Conservation (phyloP, 345 rosid genomes). For the Rhodomyrtus tomentosa region DNA sequence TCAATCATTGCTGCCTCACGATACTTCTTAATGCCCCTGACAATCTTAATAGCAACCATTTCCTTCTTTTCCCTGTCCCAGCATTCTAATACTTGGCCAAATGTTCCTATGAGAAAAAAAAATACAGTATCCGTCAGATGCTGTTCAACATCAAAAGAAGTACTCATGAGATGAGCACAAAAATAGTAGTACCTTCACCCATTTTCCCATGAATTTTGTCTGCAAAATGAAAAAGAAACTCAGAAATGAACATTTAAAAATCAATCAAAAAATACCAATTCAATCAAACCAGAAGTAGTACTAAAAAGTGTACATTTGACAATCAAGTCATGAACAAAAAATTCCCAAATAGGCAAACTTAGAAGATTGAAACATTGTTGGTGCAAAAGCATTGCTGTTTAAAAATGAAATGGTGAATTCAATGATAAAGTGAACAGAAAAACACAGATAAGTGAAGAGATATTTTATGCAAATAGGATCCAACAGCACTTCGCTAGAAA, state of each 20-base stretch:
- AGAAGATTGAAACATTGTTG: background rate
- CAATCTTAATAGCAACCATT: conserved; percentile 88
- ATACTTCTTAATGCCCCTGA: conserved; percentile 78
- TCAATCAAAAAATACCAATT: background rate
- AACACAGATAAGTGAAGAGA: background rate
- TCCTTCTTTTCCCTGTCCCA: conserved; percentile 84
- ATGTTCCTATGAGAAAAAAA: conserved; percentile 39
- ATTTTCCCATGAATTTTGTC: conserved; percentile 79
- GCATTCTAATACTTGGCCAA: conserved; percentile 89
- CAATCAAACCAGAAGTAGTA: background rate
- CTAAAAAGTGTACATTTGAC: background rate
- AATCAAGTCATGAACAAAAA: background rate
- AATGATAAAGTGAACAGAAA: background rate
- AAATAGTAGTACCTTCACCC: conserved; percentile 63
- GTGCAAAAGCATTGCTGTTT: background rate
- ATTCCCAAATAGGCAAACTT: background rate
- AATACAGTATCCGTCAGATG: conserved; percentile 2
- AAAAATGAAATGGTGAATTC: background rate
- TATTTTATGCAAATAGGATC: background rate
- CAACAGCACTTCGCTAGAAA: background rate
- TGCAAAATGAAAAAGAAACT: conserved; percentile 14
- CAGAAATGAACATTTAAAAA: background rate
- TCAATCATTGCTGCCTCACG: conserved; percentile 95
- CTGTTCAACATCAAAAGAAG: background rate
- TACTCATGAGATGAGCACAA: background rate